A percentile compares a stretch with the other conserved stretches of the same genome.
phyloP scores from a whole-genome alignment of 1,284 basidiomycete genomes.

The Agaricales sp. region DNA sequence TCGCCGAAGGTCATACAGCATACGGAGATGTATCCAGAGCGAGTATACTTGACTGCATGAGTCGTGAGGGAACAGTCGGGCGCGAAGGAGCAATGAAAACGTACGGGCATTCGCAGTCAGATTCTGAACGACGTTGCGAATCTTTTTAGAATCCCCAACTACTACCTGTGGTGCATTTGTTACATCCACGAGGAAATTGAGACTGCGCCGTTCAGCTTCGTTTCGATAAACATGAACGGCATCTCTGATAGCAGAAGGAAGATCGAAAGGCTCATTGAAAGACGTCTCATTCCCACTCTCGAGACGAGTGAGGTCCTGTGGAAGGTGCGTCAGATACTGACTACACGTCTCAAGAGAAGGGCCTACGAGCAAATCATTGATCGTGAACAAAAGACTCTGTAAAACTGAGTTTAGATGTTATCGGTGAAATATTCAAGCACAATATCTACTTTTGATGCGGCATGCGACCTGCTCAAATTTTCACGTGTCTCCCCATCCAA shows the following conservation, averaged over 20 bases:
- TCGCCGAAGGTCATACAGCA: conserved; percentile 46
- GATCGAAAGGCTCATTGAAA: conserved; percentile 77
- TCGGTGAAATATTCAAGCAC: conserved; percentile 7
- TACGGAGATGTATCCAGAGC: conserved; percentile 55
- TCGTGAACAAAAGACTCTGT: conserved; percentile 66
- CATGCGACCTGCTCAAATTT: conserved; percentile 71
- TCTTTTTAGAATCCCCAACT: conserved; percentile 66
- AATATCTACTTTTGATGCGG: conserved; percentile 62
- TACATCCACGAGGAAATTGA: conserved; percentile 56
- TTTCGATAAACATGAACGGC: conserved; percentile 54
- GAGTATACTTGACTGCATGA: conserved; percentile 67
- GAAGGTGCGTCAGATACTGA: neutral
- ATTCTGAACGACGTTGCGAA: conserved; percentile 76
- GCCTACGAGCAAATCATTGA: conserved; percentile 72
- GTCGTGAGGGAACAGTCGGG: conserved; percentile 5
- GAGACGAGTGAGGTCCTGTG: conserved; percentile 68
- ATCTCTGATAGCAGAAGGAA: conserved; percentile 59
- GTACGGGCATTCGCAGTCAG: conserved; percentile 72
- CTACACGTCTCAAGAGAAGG: conserved; percentile 16
- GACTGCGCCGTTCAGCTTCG: conserved; percentile 60
- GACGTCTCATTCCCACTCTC: conserved; percentile 76
- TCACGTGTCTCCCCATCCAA: conserved; percentile 73
- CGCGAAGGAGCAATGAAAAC: conserved; percentile 14
- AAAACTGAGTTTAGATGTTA: conserved; percentile 5
- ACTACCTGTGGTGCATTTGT: conserved; percentile 46